These are phyloP conservation scores for Heimioporus sp. DNA, from an alignment of 768 basidiomycete genomes.

Conservation along the genomic window DNA sequence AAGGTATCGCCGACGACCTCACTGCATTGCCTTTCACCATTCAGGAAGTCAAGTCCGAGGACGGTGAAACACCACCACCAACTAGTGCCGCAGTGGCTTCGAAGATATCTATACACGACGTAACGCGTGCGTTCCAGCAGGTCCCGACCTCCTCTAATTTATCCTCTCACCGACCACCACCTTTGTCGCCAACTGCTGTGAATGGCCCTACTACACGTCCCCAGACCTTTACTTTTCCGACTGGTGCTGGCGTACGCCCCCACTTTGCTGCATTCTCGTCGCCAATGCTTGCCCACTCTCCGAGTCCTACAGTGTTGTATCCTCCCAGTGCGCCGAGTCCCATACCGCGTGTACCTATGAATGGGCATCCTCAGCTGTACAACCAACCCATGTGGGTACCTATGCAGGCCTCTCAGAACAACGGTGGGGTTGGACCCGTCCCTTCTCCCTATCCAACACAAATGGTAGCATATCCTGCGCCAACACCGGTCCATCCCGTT, in stretches of 20 bases:
- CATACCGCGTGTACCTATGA: constrained; percentile 61
- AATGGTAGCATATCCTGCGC: constrained; percentile 63
- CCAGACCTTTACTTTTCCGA: constrained; percentile 30
- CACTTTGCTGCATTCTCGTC: constrained; percentile 61
- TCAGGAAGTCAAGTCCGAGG: constrained; percentile 85
- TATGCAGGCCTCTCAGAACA: constrained; percentile 44
- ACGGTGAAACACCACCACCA: constrained; percentile 77
- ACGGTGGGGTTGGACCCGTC: constrained; percentile 51
- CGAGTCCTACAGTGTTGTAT: constrained; percentile 67
- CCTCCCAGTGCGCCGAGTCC: constrained; percentile 60
- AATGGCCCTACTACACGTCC: constrained; percentile 30
- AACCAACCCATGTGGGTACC: constrained; percentile 68
- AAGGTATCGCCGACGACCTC: constrained; percentile 81
- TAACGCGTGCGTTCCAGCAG: constrained; percentile 84
- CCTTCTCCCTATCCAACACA: constrained; percentile 63
- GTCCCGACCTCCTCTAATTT: constrained; percentile 63
- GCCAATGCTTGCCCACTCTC: constrained; percentile 72
- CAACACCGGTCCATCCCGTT: constrained; percentile 44
- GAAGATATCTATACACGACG: constrained; percentile 79
- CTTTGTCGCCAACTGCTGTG: constrained; percentile 50
- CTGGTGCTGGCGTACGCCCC: constrained; percentile 48
- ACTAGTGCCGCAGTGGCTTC: constrained; percentile 54
- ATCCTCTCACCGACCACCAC: constrained; percentile 42
- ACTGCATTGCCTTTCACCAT: constrained; percentile 76
- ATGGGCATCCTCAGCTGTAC: constrained; percentile 61